phyloP scores from a whole-genome alignment of 2,329 filamentous ascomycete species.

The Aspergillus sp. region DNA sequence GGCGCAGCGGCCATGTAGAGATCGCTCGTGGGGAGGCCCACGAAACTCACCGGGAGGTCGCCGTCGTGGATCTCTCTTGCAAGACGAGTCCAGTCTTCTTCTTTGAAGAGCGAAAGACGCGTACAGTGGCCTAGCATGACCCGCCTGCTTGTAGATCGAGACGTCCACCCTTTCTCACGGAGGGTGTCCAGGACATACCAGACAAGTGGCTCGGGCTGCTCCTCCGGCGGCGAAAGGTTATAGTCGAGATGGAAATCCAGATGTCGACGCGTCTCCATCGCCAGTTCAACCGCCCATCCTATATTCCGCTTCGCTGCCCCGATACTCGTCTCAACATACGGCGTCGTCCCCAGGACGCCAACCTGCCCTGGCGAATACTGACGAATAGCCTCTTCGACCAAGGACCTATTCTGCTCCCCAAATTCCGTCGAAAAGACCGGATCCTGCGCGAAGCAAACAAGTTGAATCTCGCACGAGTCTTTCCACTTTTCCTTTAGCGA shows the following conservation, averaged over 20 bases:
- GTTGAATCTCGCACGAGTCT: conserved; percentile 63
- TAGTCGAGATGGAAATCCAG: conserved; percentile 77
- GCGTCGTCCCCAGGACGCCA: conserved; percentile 68
- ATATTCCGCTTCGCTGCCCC: conserved; percentile 61
- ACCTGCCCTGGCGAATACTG: conserved; percentile 44
- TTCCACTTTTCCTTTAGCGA: conserved; percentile 60
- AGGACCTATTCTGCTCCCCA: conserved; percentile 55
- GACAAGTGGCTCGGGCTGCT: conserved; percentile 57
- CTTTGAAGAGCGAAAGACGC: conserved; percentile 61
- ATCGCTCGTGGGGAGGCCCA: conserved; percentile 72
- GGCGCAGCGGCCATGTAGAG: conserved; percentile 68
- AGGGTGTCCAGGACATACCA: conserved; percentile 60
- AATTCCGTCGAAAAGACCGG: conserved; percentile 64
- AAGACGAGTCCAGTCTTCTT: conserved; percentile 56
- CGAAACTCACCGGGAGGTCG: conserved; percentile 65
- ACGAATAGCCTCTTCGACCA: conserved; percentile 54
- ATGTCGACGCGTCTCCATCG: conserved; percentile 57
- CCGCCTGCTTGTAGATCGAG: conserved; percentile 48
- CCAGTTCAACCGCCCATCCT: conserved; percentile 63
- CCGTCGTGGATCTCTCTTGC: conserved; percentile 51
- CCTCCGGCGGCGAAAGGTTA: conserved; percentile 56
- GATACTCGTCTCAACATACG: conserved; percentile 66
- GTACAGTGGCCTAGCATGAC: conserved; percentile 72
- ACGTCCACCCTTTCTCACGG: conserved; percentile 55
- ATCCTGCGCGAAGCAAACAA: conserved; percentile 74